These are phyloP conservation scores for Plasmopara halstedii DNA, from an alignment of 352 stramenopile species.

Conservation along the genomic window DNA sequence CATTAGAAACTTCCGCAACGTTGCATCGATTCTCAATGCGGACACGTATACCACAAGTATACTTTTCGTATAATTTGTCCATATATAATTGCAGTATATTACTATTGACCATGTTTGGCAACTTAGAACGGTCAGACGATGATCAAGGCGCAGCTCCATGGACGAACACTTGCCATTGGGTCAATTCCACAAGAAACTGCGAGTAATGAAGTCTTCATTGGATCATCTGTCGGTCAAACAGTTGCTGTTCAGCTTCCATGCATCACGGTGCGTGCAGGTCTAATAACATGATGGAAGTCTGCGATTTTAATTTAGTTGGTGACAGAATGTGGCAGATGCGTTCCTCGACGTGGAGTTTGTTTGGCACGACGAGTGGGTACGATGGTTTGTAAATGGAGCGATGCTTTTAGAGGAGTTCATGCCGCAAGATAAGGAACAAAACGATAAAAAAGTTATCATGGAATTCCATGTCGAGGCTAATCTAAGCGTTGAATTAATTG, in stretches of 20 bases:
- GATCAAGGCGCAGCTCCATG: constrained; percentile 20
- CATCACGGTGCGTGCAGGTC: constrained; percentile 12
- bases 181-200: constrained; percentile 4
- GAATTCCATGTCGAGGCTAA: constrained; percentile 20
- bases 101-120: neutral
- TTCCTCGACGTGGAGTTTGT: constrained; percentile 32
- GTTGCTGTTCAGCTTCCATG: constrained; percentile 34
- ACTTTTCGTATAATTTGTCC: constrained; percentile 1
- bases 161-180: constrained; percentile 23
- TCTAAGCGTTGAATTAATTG: constrained; percentile 18
- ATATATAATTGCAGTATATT: neutral
- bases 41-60: constrained; percentile 18
- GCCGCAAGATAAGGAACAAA: neutral
- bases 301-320: neutral
- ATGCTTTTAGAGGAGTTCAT: constrained; percentile 39
- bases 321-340: constrained; percentile 20
- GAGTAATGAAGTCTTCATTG: constrained; percentile 17
- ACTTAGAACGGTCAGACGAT: constrained; percentile 17
- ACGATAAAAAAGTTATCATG: constrained; percentile 5
- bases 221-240: constrained; percentile 27
- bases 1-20: neutral
- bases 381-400: constrained; percentile 47
- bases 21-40: constrained; percentile 18
- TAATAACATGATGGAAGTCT: neutral
- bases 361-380: constrained; percentile 47